Evolutionary conservation across 2,329 filamentous ascomycete species (phyloP).

Genomic region (Aspergillus persii): DNA sequence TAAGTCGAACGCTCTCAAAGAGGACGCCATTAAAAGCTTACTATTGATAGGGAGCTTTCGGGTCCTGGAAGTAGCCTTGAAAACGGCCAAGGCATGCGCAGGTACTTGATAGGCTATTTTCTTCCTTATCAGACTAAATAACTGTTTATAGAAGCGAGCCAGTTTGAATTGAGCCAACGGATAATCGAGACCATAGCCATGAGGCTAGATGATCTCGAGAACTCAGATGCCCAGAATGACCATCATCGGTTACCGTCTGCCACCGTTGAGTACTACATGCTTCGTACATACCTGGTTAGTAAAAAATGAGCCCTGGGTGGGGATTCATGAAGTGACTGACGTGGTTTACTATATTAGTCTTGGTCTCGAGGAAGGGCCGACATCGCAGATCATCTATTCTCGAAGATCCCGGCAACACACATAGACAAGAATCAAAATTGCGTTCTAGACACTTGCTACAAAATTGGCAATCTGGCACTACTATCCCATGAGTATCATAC

Average conservation of each 20-base stretch:
- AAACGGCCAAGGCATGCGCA: constrained; percentile 62
- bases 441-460: constrained; percentile 66
- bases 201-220: constrained; percentile 45
- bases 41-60: constrained; percentile 48
- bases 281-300: constrained; percentile 66
- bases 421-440: constrained; percentile 47
- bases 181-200: constrained; percentile 64
- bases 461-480: constrained; percentile 65
- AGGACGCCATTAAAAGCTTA: neutral
- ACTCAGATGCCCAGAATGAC: constrained; percentile 9
- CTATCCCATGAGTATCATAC: constrained; percentile 51
- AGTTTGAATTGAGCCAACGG: constrained; percentile 58
- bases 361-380: constrained; percentile 73
- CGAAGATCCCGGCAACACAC: constrained; percentile 50
- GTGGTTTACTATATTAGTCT: constrained; percentile 50
- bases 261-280: constrained; percentile 60
- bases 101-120: constrained; percentile 41
- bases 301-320: constrained; percentile 4
- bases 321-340: neutral
- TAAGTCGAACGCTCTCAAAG: neutral
- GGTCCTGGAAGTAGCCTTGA: constrained; percentile 66
- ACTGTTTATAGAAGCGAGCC: constrained; percentile 47
- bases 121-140: neutral
- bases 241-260: constrained; percentile 9
- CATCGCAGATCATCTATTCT: constrained; percentile 75